Base-by-base conservation (phyloP, 768 basidiomycete genomes). In the Tylopilus felleus region DNA sequence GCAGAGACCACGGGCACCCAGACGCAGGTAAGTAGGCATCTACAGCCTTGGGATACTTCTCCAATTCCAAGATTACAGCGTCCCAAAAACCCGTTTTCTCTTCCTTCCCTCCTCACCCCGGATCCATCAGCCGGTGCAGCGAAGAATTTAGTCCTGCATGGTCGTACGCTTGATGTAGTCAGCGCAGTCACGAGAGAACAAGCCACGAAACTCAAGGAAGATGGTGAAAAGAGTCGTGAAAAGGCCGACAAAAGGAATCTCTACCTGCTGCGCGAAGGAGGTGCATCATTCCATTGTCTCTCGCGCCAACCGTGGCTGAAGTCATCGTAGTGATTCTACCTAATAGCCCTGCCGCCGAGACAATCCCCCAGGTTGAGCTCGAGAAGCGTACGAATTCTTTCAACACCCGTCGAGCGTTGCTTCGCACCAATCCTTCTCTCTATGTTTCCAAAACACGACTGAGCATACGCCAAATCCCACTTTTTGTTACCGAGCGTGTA, bases 171-270 rank as follows among this genome's bases (percentile, higher is more conserved):
- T 12, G 94, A 96, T 57, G 90, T 96, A 43, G 82, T 86, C 17
- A 82, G 85, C 10, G 97, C 97, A 3, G 93, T 99, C 28, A 93
- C 93, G 1, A 75, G 94, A 48, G 93, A 95, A 57, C 81, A 89
- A 59, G 97, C 97, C 7, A 80, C 82, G 5, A 89, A 88, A 69
- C 80, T 98, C 44, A 91, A 89, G 66, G 94, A 97, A 57, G 90
- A 87, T 17, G 87, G 89, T 4, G 94, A 95, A 66, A 85, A 83
- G 64, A 78, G 80, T 56, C 79, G 93, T 45, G 85, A 93, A 70
- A 95, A 95, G 70, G 86, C 86, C 1, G 97, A 99, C 71, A 95
- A 96, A 68, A 82, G 96, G 22, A 97, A 98, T 66, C 84, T 97
- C 66, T 98, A 99, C 68, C 83, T 99, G 55, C 80, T 99, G 60